Base-by-base conservation (phyloP, 176 grass and related monocot species). In the Zea luxurians region DNA sequence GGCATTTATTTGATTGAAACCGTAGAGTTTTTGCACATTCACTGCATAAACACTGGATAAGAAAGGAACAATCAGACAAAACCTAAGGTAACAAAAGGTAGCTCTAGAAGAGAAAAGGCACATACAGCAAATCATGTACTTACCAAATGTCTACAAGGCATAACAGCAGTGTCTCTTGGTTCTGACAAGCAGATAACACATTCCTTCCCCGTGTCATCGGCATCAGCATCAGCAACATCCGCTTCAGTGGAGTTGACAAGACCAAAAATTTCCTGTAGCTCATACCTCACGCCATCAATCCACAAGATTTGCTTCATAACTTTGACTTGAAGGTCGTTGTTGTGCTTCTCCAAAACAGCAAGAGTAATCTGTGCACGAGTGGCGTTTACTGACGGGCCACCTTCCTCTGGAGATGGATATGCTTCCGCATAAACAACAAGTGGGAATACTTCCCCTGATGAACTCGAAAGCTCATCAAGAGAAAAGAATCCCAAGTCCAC, bases 141-240 rank as follows among this genome's bases (percentile, higher is more conserved):
- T 64, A 99, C 96, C 96, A 99, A 85, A 82, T 99, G 96, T 73
- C 96, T 90, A 57, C 96, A 99, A 69, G 96, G 96, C 10, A 99
- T 80, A 55, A 99, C 90, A 82, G 96, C 84, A 8, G 88, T 99
- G 77, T 95, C 83, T 58, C 71, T 99, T 83, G 83, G 88, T 69
- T 99, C 96, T 41, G 92, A 89, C 86, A 99, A 83, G 88, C 96
- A 99, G 74, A 99, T 95, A 50, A 99, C 96, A 69, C 96, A 99
- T 65, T 99, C 96, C 76, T 99, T 99, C 58, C 90, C 96, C 43
- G 43, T 45, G 40, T 90, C 96, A 69, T 83, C 74, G 65, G 82
- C 78, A 52, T 92, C 83, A 15, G 78, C 58, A 74, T 83, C 44
- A 4, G 53, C 69, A 40, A 89, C 81, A 83, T 89, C 83, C 20